These are phyloP conservation scores for Globisporangium apiculatum DNA, from an alignment of 352 stramenopile genomes.

Conservation along the genomic window DNA sequence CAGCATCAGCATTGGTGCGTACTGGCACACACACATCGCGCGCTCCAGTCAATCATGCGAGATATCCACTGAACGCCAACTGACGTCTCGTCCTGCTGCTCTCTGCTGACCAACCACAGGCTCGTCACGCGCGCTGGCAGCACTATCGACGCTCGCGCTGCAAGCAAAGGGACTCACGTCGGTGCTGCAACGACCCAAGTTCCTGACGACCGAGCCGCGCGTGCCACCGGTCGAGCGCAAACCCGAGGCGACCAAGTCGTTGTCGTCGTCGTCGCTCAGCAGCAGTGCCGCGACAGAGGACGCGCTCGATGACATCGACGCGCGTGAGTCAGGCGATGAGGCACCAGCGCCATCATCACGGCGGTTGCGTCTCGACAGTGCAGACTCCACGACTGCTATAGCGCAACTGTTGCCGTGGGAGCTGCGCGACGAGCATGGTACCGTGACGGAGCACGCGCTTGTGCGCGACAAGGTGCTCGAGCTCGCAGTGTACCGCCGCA, in stretches of 20 bases:
- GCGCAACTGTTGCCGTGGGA: conserved; percentile 44
- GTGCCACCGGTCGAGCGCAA: neutral
- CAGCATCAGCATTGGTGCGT: conserved; percentile 1
- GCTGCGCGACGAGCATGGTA: conserved; percentile 22
- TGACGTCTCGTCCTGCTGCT: neutral
- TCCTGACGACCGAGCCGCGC: neutral
- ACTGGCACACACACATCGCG: neutral
- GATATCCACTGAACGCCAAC: neutral
- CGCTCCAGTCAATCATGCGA: neutral
- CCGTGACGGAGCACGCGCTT: conserved; percentile 24
- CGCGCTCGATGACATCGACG: conserved; percentile 3
- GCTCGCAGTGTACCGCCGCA: conserved; percentile 54
- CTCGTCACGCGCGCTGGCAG: conserved; percentile 9
- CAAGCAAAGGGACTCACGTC: conserved; percentile 15
- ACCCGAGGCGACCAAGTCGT: conserved; percentile 1
- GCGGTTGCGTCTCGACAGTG: conserved; percentile 4
- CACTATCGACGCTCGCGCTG: conserved; percentile 9
- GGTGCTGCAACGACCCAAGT: conserved; percentile 12
- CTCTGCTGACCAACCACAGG: neutral
- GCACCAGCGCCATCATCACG: neutral
- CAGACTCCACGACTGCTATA: conserved; percentile 6
- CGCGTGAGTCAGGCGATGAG: neutral
- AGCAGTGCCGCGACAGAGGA: conserved; percentile 5
- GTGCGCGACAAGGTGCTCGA: conserved; percentile 51
- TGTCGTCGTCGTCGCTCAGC: conserved; percentile 10